A percentile compares a stretch with the other conserved stretches of the same genome.
Conservation (phyloP, 345 rosid species). For the Combretum micranthum region DNA sequence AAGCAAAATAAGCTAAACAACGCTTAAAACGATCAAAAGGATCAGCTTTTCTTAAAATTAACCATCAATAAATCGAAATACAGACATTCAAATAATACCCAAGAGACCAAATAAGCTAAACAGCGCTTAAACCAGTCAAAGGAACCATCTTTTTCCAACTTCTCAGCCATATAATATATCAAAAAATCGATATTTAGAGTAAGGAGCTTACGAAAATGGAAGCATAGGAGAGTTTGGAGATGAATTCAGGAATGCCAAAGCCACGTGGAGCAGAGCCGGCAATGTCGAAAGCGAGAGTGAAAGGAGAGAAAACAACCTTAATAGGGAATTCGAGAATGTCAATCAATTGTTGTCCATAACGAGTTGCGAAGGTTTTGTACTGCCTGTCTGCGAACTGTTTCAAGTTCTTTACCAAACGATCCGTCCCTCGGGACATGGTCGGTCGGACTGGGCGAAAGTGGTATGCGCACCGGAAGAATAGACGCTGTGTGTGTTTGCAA, state of each 20-base stretch:
- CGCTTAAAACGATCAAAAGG: too few relatives aligned
- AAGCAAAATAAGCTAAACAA: too few relatives aligned
- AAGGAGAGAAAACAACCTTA: constrained; percentile 68
- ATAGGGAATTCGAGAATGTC: constrained; percentile 72
- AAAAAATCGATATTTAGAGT: too few relatives aligned
- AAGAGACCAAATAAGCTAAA: too few relatives aligned
- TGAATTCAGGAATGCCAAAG: constrained; percentile 75
- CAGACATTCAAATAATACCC: too few relatives aligned
- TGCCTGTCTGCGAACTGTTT: constrained; percentile 55
- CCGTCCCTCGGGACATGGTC: constrained; percentile 61
- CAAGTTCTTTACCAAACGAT: constrained; percentile 39
- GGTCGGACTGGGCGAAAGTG: neutral
- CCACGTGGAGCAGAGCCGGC: constrained; percentile 96
- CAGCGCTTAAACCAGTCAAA: too few relatives aligned
- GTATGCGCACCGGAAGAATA: neutral
- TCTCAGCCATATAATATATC: too few relatives aligned
- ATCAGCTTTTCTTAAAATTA: too few relatives aligned
- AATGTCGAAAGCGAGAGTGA: constrained; percentile 80
- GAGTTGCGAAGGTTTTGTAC: constrained; percentile 44
- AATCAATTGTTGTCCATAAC: constrained; percentile 58
- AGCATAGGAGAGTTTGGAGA: constrained; percentile 61
- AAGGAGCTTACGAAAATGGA: constrained; percentile 59
- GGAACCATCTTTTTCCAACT: too few relatives aligned
- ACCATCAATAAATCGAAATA: too few relatives aligned
- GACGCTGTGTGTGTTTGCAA: constrained; percentile 1